phyloP scores from a whole-genome alignment of 2,329 filamentous ascomycete genomes.

The Chaetomium sp. region DNA sequence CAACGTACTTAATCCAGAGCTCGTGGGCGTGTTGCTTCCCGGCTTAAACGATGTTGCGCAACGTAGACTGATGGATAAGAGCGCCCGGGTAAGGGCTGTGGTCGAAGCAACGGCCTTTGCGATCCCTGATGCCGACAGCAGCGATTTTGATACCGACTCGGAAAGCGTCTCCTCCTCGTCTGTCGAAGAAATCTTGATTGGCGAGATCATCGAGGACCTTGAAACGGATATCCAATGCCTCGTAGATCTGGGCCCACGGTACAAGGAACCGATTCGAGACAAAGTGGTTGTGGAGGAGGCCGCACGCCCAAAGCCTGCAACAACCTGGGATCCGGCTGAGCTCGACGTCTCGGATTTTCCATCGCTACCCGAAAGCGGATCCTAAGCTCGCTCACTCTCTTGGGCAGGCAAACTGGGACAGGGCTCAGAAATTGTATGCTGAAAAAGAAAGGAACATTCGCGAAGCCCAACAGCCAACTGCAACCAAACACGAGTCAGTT shows the following conservation, averaged over 20 bases:
- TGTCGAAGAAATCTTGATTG: background rate
- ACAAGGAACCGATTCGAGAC: conserved; percentile 2
- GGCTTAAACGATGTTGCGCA: background rate
- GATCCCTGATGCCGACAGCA: background rate
- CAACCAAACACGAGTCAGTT: background rate
- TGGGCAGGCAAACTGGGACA: background rate
- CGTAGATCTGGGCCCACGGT: background rate
- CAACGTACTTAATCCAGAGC: background rate
- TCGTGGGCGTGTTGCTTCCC: background rate
- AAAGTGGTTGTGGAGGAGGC: background rate
- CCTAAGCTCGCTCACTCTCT: background rate
- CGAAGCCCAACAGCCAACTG: background rate
- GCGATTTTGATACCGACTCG: background rate
- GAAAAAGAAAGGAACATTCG: background rate
- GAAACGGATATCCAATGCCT: conserved; percentile 2
- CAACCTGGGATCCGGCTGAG: background rate
- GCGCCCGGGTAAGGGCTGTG: background rate
- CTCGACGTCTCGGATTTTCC: background rate
- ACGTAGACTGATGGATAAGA: background rate
- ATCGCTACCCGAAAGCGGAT: background rate
- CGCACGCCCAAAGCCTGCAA: background rate
- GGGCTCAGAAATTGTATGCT: background rate
- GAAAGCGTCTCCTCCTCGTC: background rate
- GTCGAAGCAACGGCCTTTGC: background rate
- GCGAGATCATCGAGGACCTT: background rate